Evolutionary conservation across 768 basidiomycete species (phyloP).

Genomic region (Austroboletus festivus): DNA sequence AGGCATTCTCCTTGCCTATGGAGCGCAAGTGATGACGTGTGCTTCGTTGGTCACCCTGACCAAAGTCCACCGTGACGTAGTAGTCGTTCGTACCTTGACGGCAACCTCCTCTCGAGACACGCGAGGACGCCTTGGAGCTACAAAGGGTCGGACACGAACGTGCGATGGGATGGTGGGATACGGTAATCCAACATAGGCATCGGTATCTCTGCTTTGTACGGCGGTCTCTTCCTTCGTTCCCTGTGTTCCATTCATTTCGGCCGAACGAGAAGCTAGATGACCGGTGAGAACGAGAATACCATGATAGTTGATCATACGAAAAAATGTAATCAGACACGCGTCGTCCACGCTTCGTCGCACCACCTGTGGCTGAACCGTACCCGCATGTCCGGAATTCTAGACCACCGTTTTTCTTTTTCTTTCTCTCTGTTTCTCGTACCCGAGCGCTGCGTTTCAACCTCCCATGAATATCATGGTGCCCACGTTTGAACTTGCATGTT

Average conservation of each 20-base stretch:
- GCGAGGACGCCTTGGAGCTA: too few relatives aligned
- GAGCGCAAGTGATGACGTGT: too few relatives aligned
- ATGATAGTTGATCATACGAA: too few relatives aligned
- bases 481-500: background rate
- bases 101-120: background rate
- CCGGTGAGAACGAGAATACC: background rate
- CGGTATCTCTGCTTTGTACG: background rate
- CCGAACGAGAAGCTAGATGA: conserved; percentile 1
- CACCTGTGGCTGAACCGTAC: background rate
- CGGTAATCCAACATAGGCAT: background rate
- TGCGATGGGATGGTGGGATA: conserved; percentile 10
- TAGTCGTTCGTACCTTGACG: background rate
- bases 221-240: background rate
- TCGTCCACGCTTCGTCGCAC: conserved; percentile 1
- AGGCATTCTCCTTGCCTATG: too few relatives aligned
- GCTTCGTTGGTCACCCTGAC: background rate
- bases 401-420: background rate
- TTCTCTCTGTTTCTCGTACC: too few relatives aligned
- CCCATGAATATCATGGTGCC: background rate
- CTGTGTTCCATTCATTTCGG: conserved; percentile 8
- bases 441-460: conserved; percentile 4
- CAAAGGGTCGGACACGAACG: too few relatives aligned
- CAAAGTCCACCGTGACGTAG: too few relatives aligned
- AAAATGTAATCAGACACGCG: conserved; percentile 18
- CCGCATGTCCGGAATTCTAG: conserved; percentile 12